Evolutionary conservation across 1,284 basidiomycete species (phyloP), one percentile per base, ranked within the genome.

Genomic region (Boletellus dicymbophilus): DNA sequence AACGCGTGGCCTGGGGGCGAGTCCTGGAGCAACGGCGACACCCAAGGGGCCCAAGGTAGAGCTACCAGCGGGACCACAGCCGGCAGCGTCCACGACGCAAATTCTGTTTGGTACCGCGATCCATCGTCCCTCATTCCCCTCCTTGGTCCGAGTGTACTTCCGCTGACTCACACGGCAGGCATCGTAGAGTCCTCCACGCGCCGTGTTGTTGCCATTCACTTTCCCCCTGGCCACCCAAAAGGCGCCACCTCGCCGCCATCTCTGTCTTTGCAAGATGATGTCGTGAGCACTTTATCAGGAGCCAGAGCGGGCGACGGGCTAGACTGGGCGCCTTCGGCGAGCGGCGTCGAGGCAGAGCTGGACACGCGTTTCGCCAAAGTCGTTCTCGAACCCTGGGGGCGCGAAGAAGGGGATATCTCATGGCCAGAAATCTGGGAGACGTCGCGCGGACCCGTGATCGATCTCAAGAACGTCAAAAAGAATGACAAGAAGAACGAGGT

Each of bases 381-480:
- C 33, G 67, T 79, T 7, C 68, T 86, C 21, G 71, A 71, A 33
- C 82, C 85, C 2, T 84, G 82, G 83, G 72, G 72, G 54, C 53
- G 67, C 42, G 71, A 71, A 53, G 72, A 72, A 58, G 72, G 53
- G 63, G 81, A 60, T 58, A 72, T 51, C 57, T 62, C 42, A 52
- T 66, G 16, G 49, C 65, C 74, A 43, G 52, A 60, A 48, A 75
- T 85, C 46, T 66, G 77, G 49, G 49, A 55, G 18, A 66, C 72
- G 3, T 81, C 80, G 15, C 66, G 72, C 15, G 79, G 80, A 10
- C 55, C 68, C 13, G 72, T 75, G 21, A 56, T 58, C 27, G 65
- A 66, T 44, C 66, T 64, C 12, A 52, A 51, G 6, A 46, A 55
- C 16, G 31, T n/a, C 31, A 7, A 8, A 6, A n/a, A n/a, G 13